Conservation (phyloP, 164 flowering plant species). For the Sextonia rubra region DNA sequence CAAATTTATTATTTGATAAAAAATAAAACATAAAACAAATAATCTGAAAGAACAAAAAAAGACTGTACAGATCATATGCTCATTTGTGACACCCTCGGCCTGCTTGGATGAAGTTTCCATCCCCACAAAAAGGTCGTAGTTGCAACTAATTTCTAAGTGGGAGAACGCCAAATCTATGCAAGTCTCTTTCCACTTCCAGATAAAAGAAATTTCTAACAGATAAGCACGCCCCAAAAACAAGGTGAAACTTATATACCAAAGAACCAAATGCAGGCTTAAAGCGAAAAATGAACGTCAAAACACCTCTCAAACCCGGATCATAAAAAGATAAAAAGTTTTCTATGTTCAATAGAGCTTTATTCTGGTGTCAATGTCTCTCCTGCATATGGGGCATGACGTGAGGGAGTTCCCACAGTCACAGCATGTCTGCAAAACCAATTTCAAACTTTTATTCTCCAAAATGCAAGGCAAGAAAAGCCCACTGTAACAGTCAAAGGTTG, state of each 20-base stretch:
- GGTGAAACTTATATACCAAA: neutral
- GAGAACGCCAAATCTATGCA: no score
- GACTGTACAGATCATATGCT: neutral
- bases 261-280: no score
- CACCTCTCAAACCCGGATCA: no score
- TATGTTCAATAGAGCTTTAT: constrained; percentile 43
- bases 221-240: no score
- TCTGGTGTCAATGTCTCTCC: constrained; percentile 39
- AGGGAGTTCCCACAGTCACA: constrained; percentile 47
- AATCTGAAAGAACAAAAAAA: neutral
- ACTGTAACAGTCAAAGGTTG: no score
- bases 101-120: neutral
- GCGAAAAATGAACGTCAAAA: no score
- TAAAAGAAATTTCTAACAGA: no score
- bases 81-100: neutral
- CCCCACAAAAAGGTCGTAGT: neutral
- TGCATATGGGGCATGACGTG: constrained; percentile 48
- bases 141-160: neutral
- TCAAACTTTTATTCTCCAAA: neutral
- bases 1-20: neutral
- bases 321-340: neutral
- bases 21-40: no score
- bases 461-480: no score
- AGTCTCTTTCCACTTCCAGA: no score
- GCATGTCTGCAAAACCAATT: constrained; percentile 46